Base-by-base conservation (phyloP, 305 asterid genomes). In the Galium porrigens region DNA sequence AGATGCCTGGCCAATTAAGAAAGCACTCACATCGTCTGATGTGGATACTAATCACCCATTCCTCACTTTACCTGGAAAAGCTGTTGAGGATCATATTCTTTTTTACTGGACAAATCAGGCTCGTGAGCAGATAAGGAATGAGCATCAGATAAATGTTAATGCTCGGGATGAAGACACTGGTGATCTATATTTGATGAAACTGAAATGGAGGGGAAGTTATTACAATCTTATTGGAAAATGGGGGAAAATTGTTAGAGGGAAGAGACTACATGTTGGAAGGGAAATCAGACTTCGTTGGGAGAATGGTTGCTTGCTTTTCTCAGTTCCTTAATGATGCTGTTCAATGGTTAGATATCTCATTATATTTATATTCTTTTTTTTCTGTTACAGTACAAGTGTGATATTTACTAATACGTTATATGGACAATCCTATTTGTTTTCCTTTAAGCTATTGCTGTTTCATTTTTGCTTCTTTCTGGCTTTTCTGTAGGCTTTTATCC, bases 11-110 rank as follows among this genome's bases (percentile, higher is more conserved):
- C 89, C 95, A 10, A 82, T 86, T 64, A 86, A 84, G 76, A 86
- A 86, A 74, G 80, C 83, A 14, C 86, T 86, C 61, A 86, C 95
- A 5, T 78, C 76, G 69, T 86, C 95, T 5, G 95, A 86, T 68
- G 91, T 84, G 72, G 95, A 86, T 68, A 84, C 84, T 14, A 86
- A 81, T 74, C 95, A 86, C 73, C 95, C 95, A 41, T 86, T 86
- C 69, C 95, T 84, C 72, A 84, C 95, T 15, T 77, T 86, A 70
- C 89, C 95, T 0, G 89, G 95, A 4, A 86, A 86, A 70, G 83
- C 95, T 25, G 91, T 86, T 58, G 91, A 86, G 67, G 95, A 86
- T 73, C 86, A 86, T 69, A 79, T 86, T 64, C 86, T 86, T 58
- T 82, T 78, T 65, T 80, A 78, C 73, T 84, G 91, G 91, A 70